Conservation (phyloP, 139 green algal species). For the Chlorella sp. region DNA sequence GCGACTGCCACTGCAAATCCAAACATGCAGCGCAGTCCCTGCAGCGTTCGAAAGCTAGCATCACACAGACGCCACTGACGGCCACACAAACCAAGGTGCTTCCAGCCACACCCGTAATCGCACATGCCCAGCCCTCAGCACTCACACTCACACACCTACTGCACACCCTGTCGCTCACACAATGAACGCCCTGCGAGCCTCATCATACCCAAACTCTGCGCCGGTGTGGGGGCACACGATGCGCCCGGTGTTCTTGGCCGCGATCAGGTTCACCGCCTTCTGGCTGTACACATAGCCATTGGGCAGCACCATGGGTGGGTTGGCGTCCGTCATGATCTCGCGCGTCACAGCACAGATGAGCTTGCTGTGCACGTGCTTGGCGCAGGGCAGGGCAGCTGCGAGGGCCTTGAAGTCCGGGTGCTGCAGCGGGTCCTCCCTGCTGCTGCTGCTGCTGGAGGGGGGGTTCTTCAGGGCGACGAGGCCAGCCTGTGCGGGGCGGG, state of each 20-base stretch:
- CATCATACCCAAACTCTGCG: slow-evolving; percentile 21
- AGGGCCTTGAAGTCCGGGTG: slow-evolving; percentile 64
- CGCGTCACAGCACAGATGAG: slow-evolving; percentile 81
- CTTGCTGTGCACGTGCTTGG: slow-evolving; percentile 82
- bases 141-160: too few species aligned
- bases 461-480: neutral
- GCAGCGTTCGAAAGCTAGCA: too few species aligned
- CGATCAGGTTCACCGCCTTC: slow-evolving; percentile 38
- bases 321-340: slow-evolving; percentile 86
- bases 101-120: too few species aligned
- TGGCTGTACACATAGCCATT: slow-evolving; percentile 85
- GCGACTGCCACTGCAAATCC: too few species aligned
- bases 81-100: too few species aligned
- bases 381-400: slow-evolving; percentile 69
- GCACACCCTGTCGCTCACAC: slow-evolving; percentile 28
- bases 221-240: slow-evolving; percentile 64
- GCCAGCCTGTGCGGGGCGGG: neutral
- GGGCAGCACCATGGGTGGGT: slow-evolving; percentile 84
- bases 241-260: slow-evolving; percentile 22
- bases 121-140: too few species aligned
- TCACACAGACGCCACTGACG: too few species aligned
- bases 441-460: too few species aligned
- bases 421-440: slow-evolving; percentile 72
- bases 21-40: too few species aligned
- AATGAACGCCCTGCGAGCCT: slow-evolving; percentile 59